Base-by-base conservation (phyloP, 768 basidiomycete species). In the Gymnopilus dilepis region DNA sequence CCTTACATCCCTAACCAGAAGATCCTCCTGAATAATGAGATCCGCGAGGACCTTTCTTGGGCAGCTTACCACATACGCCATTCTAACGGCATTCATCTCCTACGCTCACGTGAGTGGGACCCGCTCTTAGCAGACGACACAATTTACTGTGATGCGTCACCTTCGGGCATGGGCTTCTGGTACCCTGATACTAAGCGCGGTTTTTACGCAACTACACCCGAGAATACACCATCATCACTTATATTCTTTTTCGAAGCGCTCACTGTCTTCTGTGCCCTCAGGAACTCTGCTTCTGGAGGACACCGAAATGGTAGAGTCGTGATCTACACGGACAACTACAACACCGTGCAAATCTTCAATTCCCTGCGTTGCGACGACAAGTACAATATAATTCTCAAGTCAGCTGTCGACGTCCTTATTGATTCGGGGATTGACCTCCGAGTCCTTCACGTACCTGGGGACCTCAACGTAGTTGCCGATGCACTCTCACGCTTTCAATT, bases 331-430 rank as follows among this genome's bases (percentile, higher is more conserved):
- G 74, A 77, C 63, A 76, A 67, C 50, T 19, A 30, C 0, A 75
- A 76, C 54, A 71, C 70, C 1, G 70, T 76, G 2, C 43, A 70
- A 28, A 72, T 76, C 1, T 76, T 75, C 56, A 64, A 67, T 58
- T 60, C 69, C 0, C 61, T 78, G 69, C 72, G 1, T 3, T 22
- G 2, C 67, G 66, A 43, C 6, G 19, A 37, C 1, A 28, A 19
- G 0, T 73, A 74, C 56, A 76, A 77, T 41, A 6, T 30, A 1
- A 43, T 78, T n/a, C 64, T 78, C 0, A 55, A 43, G 2, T n/a
- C 30, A 5, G 62, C 70, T 0, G 69, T 73, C 22, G 69, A 75
- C 19, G n/a, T 66, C 1, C 1, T 56, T 1, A 6, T 59, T 0
- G 6, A 5, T 0, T 9, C 33, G 21, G 9, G 56, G 1, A 37